phyloP scores from a whole-genome alignment of 768 basidiomycete genomes.

The Solioccasus polychromus region DNA sequence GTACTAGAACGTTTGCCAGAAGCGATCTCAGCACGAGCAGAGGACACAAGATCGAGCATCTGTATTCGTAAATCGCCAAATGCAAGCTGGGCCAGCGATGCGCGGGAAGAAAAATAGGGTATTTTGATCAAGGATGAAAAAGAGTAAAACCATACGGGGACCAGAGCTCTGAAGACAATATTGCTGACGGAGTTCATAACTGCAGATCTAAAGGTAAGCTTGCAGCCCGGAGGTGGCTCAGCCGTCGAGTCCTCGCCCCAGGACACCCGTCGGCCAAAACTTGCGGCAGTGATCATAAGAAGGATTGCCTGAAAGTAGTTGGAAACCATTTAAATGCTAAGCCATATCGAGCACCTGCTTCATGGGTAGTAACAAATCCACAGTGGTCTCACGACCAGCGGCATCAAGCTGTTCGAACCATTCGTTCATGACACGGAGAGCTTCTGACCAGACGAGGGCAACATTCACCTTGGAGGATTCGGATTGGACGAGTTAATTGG shows the following conservation, averaged over 20 bases:
- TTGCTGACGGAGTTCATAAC: constrained; percentile 18
- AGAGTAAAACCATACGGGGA: constrained; percentile 33
- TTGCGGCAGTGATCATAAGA: constrained; percentile 40
- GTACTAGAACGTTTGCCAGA: constrained; percentile 21
- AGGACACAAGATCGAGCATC: constrained; percentile 40
- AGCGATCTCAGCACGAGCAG: constrained; percentile 36
- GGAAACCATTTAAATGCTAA: background rate
- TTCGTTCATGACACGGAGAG: constrained; percentile 37
- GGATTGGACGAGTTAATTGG: background rate
- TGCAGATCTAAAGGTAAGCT: constrained; percentile 38
- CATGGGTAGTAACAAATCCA: constrained; percentile 14
- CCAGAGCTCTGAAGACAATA: constrained; percentile 29
- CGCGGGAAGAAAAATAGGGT: constrained; percentile 34
- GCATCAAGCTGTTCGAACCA: constrained; percentile 42
- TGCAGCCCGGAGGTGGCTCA: constrained; percentile 28
- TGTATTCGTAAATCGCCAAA: constrained; percentile 39
- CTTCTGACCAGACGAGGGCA: constrained; percentile 49
- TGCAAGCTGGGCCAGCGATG: constrained; percentile 27
- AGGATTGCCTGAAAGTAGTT: constrained; percentile 30
- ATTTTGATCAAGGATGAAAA: constrained; percentile 26
- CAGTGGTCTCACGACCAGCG: constrained; percentile 16
- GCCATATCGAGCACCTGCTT: constrained; percentile 9
- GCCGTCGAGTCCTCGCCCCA: constrained; percentile 31
- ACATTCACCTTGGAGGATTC: constrained; percentile 39
- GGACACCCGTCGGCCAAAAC: constrained; percentile 38